Evolutionary conservation across 176 grass and related monocot species (phyloP).

Genomic region (Dendrocalamus sinicus): DNA sequence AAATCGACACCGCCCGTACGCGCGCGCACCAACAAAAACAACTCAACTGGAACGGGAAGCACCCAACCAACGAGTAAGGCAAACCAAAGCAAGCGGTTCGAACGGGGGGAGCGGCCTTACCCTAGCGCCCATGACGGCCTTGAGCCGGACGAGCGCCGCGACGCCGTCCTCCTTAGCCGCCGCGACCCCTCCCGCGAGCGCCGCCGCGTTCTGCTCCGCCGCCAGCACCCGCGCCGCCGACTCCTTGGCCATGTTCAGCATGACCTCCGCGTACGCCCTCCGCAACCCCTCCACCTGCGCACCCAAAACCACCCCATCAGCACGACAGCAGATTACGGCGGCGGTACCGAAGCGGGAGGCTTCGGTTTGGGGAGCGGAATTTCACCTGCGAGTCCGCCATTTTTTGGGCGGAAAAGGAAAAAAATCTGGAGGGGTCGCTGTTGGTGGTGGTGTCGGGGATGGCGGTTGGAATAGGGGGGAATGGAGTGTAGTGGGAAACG

Average conservation of each 20-base stretch:
- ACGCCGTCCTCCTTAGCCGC: conserved; percentile 63
- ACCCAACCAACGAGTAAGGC: not conserved
- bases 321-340: not conserved
- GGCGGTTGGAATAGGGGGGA: conserved; percentile 39
- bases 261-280: conserved; percentile 78
- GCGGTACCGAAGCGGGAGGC: conserved; percentile 12
- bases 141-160: conserved; percentile 55
- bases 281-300: conserved; percentile 57
- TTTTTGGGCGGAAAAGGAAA: conserved; percentile 9
- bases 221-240: conserved; percentile 82
- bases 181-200: conserved; percentile 29
- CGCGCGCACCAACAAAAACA: not conserved
- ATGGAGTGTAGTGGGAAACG: not conserved
- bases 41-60: not conserved
- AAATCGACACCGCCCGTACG: not conserved
- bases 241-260: conserved; percentile 83
- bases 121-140: conserved; percentile 62
- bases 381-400: conserved; percentile 61
- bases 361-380: conserved; percentile 25
- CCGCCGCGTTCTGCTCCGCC: conserved; percentile 63
- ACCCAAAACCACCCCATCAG: conserved; percentile 10
- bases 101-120: conserved; percentile 31
- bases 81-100: not conserved
- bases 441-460: not conserved
- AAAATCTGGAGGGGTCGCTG: not conserved